Evolutionary conservation across 257 asterid species (phyloP).

Genomic region (Ajuga chamaepitys): DNA sequence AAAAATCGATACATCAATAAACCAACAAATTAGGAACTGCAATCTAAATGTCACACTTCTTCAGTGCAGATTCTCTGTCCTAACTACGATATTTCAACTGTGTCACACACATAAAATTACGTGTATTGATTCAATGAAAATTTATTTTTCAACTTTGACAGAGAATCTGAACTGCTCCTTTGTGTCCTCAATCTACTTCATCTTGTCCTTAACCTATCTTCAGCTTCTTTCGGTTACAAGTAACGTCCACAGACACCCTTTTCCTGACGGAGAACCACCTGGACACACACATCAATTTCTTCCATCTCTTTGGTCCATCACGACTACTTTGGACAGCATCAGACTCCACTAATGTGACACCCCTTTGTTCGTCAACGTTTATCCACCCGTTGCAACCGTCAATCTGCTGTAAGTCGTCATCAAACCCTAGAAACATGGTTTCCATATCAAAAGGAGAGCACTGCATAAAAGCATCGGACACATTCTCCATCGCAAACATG

Average conservation of each 20-base stretch:
- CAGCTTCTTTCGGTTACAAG: constrained; percentile 1
- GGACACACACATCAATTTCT: neutral
- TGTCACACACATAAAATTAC: no score
- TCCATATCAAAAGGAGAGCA: neutral
- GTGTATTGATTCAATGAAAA: no score
- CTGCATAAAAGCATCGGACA: neutral
- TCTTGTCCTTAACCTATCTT: neutral
- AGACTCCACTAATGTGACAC: neutral
- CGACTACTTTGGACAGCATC: neutral
- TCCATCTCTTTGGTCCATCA: constrained; percentile 13
- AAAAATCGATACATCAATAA: neutral
- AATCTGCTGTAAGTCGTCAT: neutral
- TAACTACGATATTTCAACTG: no score
- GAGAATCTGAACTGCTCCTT: no score
- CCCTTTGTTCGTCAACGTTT: neutral
- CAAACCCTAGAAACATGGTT: neutral
- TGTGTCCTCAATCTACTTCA: neutral
- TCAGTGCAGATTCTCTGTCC: no score
- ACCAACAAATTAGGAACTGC: neutral
- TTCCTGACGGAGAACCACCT: constrained; percentile 1
- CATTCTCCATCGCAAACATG: neutral
- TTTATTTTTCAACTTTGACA: no score
- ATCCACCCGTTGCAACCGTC: neutral
- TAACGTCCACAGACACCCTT: neutral
- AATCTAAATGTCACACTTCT: no score